Conservation (phyloP, 2,329 filamentous ascomycete species). For the Aspergillus sp. region DNA sequence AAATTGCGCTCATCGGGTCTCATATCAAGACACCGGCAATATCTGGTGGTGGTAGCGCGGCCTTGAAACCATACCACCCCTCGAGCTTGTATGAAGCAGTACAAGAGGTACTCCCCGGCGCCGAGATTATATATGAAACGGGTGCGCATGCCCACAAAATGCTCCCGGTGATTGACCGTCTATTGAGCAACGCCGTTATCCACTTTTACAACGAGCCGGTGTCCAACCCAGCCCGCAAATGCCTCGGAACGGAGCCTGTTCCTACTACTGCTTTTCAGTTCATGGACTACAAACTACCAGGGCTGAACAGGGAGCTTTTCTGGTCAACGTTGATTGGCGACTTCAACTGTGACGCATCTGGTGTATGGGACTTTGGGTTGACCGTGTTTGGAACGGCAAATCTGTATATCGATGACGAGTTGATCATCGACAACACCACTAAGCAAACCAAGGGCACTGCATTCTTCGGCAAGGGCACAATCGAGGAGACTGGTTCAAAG, state of each 20-base stretch:
- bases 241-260: constrained; percentile 49
- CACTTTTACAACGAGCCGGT: constrained; percentile 60
- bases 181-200: constrained; percentile 39
- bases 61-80: constrained; percentile 43
- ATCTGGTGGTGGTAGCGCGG: constrained; percentile 64
- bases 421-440: constrained; percentile 64
- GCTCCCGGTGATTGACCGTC: constrained; percentile 30
- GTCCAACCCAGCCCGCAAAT: constrained; percentile 43
- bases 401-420: constrained; percentile 59
- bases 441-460: constrained; percentile 60
- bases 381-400: constrained; percentile 63
- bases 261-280: constrained; percentile 43
- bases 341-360: constrained; percentile 57
- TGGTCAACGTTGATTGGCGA: constrained; percentile 45
- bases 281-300: constrained; percentile 54
- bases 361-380: constrained; percentile 61
- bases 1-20: constrained; percentile 52
- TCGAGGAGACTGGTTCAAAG: constrained; percentile 59
- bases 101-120: constrained; percentile 19
- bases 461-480: constrained; percentile 63
- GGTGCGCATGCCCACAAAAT: constrained; percentile 57
- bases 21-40: constrained; percentile 47
- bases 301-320: constrained; percentile 38
- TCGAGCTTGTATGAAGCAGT: constrained; percentile 43
- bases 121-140: constrained; percentile 49